Evolutionary conservation across 148 eudicot species (phyloP).

Genomic region (Rhododendron ovatum): DNA sequence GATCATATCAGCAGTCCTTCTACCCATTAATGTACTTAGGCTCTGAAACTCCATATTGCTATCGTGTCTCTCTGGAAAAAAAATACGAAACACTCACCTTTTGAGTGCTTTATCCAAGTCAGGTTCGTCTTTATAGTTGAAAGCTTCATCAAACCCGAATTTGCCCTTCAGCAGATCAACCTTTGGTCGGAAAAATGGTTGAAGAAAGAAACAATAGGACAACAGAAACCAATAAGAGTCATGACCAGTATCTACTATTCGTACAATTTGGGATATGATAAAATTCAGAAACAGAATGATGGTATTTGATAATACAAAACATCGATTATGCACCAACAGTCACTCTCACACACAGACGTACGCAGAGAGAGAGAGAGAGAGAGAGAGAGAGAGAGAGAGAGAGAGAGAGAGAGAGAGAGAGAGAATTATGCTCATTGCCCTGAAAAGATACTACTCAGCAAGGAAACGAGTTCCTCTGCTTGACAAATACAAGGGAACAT

Average conservation of each 20-base stretch:
- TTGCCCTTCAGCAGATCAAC: constrained; percentile 39
- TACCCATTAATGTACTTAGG: neutral
- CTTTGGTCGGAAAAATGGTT: neutral
- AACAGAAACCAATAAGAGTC: neutral
- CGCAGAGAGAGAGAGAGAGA: neutral
- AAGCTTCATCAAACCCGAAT: constrained; percentile 43
- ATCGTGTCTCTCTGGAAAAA: neutral
- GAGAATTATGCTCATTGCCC: neutral
- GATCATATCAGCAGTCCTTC: neutral
- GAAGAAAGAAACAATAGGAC: neutral
- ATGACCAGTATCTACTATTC: neutral
- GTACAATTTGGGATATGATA: too few species aligned
- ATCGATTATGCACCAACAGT: too few species aligned
- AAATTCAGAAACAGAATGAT: too few species aligned
- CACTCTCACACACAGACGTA: too few species aligned
- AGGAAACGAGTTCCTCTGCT: neutral
- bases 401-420: too few species aligned
- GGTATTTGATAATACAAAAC: too few species aligned
- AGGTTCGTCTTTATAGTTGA: constrained; percentile 38
- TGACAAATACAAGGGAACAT: neutral
- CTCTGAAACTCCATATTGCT: neutral
- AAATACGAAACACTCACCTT: constrained; percentile 21
- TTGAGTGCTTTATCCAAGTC: constrained; percentile 32
- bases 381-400: too few species aligned
- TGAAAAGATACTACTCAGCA: neutral